phyloP scores from a whole-genome alignment of 2,329 filamentous ascomycete genomes.

The Phaeosphaeriaceae sp. region DNA sequence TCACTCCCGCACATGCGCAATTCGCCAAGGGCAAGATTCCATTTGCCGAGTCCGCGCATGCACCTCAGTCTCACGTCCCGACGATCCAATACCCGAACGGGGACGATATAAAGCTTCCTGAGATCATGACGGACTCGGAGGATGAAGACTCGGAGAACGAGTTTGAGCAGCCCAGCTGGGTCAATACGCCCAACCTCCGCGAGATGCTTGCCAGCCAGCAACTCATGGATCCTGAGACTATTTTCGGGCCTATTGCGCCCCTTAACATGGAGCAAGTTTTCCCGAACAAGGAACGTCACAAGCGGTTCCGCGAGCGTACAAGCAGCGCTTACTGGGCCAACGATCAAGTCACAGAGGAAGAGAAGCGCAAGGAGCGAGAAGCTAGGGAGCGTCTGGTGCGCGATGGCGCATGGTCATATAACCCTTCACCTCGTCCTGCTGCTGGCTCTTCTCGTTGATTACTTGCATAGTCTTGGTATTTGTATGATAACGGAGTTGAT shows the following conservation, averaged over 20 bases:
- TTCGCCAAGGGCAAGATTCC: slow-evolving; percentile 88
- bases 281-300: slow-evolving; percentile 74
- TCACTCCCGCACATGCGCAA: slow-evolving; percentile 66
- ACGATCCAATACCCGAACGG: slow-evolving; percentile 85
- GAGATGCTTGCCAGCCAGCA: slow-evolving; percentile 81
- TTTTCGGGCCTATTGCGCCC: slow-evolving; percentile 88
- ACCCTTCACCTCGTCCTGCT: slow-evolving; percentile 40
- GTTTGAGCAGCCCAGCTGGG: slow-evolving; percentile 79
- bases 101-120: slow-evolving; percentile 88
- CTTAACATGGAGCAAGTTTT: slow-evolving; percentile 98
- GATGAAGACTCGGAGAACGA: slow-evolving; percentile 75
- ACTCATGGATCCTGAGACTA: slow-evolving; percentile 77
- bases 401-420: slow-evolving; percentile 77
- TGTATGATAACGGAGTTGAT: background rate
- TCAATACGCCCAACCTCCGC: slow-evolving; percentile 82
- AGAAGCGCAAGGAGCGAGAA: slow-evolving; percentile 79
- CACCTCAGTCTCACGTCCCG: slow-evolving; percentile 56
- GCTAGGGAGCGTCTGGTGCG: slow-evolving; percentile 78
- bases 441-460: slow-evolving; percentile 20
- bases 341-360: slow-evolving; percentile 85
- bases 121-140: slow-evolving; percentile 94
- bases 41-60: slow-evolving; percentile 72
- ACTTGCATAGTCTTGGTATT: background rate
- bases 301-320: slow-evolving; percentile 87
- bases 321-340: slow-evolving; percentile 94